Conservation (phyloP, 768 basidiomycete genomes). For the Hygrophorus russula region DNA sequence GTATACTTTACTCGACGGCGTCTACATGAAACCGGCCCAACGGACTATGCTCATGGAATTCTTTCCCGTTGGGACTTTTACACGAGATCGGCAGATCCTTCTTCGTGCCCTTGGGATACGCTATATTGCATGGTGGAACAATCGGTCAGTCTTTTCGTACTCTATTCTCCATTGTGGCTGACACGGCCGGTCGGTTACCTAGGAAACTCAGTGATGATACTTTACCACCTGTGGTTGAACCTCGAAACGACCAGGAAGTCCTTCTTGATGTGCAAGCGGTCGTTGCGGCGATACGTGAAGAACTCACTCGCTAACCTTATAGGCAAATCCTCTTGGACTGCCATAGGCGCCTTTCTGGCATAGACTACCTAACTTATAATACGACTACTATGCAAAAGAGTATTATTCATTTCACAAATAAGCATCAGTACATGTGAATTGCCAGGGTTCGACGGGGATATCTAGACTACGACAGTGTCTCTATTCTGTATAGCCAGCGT, state of each 20-base stretch:
- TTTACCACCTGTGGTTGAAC: constrained; percentile 21
- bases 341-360: too few species aligned
- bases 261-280: constrained; percentile 30
- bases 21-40: constrained; percentile 56
- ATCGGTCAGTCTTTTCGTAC: constrained; percentile 12
- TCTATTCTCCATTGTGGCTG: not conserved
- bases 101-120: constrained; percentile 39
- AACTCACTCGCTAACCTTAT: constrained; percentile 6
- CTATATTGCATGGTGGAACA: constrained; percentile 44
- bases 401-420: too few species aligned
- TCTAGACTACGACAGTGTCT: too few species aligned
- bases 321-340: too few species aligned
- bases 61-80: constrained; percentile 58
- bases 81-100: constrained; percentile 49
- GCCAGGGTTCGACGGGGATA: too few species aligned
- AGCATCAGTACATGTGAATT: too few species aligned
- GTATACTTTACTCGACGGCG: constrained; percentile 49
- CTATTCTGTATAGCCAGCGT: too few species aligned
- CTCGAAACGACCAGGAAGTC: constrained; percentile 16
- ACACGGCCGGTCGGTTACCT: constrained; percentile 16
- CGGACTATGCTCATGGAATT: constrained; percentile 66
- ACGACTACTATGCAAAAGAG: too few species aligned
- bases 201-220: not conserved
- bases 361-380: too few species aligned
- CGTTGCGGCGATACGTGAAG: constrained; percentile 25